phyloP scores from a whole-genome alignment of 768 basidiomycete genomes.

The Lactifluus echinatus region DNA sequence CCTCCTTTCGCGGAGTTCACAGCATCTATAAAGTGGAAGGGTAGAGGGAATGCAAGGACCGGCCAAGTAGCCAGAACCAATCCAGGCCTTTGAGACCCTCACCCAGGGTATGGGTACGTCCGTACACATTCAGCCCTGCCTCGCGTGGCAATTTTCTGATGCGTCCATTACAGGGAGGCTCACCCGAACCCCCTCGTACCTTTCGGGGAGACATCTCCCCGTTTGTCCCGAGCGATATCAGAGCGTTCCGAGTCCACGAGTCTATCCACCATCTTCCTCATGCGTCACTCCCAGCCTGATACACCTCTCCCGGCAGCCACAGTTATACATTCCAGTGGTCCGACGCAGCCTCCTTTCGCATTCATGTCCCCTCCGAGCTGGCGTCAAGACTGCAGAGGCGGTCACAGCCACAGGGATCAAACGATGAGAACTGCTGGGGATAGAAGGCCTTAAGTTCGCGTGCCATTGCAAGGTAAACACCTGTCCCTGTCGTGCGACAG shows the following conservation, averaged over 20 bases:
- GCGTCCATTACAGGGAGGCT: conserved; percentile 39
- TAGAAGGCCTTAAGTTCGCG: conserved; percentile 46
- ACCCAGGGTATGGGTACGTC: not conserved
- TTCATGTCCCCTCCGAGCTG: conserved; percentile 22
- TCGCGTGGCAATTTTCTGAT: not conserved
- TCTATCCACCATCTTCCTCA: conserved; percentile 47
- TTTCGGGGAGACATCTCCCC: too few relatives aligned
- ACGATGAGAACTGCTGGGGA: conserved; percentile 18
- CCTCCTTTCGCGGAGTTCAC: not conserved
- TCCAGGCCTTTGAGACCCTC: not conserved
- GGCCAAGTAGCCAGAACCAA: not conserved
- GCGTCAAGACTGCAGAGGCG: not conserved
- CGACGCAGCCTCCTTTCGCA: conserved; percentile 44
- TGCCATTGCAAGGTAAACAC: conserved; percentile 51
- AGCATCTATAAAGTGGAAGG: not conserved
- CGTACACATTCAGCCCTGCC: not conserved
- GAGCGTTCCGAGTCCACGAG: too few relatives aligned
- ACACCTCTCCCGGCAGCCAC: conserved; percentile 39
- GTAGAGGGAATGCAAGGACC: not conserved
- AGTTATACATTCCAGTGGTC: conserved; percentile 41
- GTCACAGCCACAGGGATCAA: too few relatives aligned
- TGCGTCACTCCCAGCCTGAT: conserved; percentile 65
- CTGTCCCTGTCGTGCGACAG: conserved; percentile 48
- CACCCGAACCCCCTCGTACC: conserved; percentile 50
- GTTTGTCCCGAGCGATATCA: too few relatives aligned